A percentile compares a stretch with the other conserved stretches of the same genome.
phyloP scores from a whole-genome alignment of 345 rosid genomes.

The Hibiscus tridactylites region DNA sequence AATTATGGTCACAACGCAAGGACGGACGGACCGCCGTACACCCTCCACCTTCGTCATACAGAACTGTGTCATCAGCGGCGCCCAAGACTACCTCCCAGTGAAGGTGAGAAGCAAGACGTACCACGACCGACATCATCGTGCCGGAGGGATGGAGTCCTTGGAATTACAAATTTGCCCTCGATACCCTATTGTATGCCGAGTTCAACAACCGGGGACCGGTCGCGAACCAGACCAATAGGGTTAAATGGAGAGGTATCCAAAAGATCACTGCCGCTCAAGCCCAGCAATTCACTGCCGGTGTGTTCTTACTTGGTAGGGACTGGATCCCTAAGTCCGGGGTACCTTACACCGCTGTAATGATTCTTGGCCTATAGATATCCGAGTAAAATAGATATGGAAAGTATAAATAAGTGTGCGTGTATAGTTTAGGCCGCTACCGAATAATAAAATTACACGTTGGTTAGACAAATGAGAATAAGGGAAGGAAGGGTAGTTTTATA shows the following conservation, averaged over 20 bases:
- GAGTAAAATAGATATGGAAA: no score
- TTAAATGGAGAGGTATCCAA: conserved; percentile 50
- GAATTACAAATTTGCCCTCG: neutral
- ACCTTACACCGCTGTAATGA: conserved; percentile 37
- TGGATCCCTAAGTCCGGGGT: conserved; percentile 48
- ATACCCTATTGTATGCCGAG: conserved; percentile 55
- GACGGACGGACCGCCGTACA: conserved; percentile 31
- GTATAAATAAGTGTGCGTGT: no score
- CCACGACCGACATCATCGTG: conserved; percentile 23
- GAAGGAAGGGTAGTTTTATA: no score
- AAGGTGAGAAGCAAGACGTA: conserved; percentile 33
- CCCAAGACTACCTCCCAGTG: conserved; percentile 29
- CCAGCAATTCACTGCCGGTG: conserved; percentile 23
- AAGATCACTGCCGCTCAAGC: conserved; percentile 19
- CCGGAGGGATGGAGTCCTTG: conserved; percentile 46
- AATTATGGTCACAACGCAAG: conserved; percentile 62
- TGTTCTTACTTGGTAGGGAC: conserved; percentile 30
- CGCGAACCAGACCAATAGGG: conserved; percentile 32
- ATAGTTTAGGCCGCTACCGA: no score
- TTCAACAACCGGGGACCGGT: conserved; percentile 53
- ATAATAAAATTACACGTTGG: no score
- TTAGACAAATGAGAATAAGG: no score
- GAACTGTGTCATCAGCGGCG: conserved; percentile 49
- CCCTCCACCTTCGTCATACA: conserved; percentile 51
- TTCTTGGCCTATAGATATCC: neutral